Evolutionary conservation across 2,329 filamentous ascomycete genomes (phyloP).

Genomic region (Aureobasidium mangrovei): DNA sequence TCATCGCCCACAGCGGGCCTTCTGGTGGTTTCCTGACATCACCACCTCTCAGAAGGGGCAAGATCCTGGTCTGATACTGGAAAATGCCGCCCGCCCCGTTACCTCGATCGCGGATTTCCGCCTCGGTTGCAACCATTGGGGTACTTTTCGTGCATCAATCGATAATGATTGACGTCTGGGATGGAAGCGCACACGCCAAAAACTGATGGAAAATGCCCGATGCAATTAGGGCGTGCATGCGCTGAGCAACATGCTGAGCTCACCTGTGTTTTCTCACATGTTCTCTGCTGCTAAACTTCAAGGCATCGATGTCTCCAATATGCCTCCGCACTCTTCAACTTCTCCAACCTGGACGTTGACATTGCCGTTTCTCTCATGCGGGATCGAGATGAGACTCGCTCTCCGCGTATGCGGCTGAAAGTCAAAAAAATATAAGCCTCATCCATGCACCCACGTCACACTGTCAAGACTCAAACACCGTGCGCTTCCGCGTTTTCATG

Average conservation of each 20-base stretch:
- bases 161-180: constrained; percentile 1
- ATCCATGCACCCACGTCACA: background rate
- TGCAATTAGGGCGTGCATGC: background rate
- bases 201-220: background rate
- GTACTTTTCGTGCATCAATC: background rate
- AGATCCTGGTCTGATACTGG: constrained; percentile 6
- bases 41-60: background rate
- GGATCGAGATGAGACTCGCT: background rate
- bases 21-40: constrained; percentile 5
- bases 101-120: background rate
- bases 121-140: constrained; percentile 12
- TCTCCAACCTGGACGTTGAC: background rate
- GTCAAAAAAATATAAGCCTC: background rate
- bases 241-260: background rate
- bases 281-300: background rate
- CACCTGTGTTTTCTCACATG: background rate
- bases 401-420: constrained; percentile 4
- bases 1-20: constrained; percentile 5
- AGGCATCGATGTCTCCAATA: background rate
- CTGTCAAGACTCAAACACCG: background rate
- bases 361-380: background rate
- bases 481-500: background rate
- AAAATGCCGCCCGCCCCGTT: constrained; percentile 1
- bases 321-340: background rate
- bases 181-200: background rate